Base-by-base conservation (phyloP, 768 basidiomycete species). In the Tephrocybe sp. region DNA sequence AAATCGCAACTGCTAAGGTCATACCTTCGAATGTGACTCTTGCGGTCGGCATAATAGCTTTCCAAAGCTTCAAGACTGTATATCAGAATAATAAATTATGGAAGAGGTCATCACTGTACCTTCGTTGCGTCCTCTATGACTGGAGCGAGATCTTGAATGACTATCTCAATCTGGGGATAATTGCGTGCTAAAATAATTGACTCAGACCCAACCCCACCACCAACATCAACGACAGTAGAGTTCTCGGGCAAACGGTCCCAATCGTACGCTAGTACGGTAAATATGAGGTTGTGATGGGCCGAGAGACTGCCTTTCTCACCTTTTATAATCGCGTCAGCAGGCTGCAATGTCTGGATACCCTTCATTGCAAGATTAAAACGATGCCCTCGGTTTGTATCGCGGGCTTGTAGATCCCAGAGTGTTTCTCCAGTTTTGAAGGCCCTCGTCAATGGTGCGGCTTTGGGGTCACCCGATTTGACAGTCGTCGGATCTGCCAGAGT, bases 91-190 rank as follows among this genome's bases (percentile, higher is more conserved):
- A 20, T 14, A 23, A 21, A 10, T 30, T 26, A 17, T 21, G 12
- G 23, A 8, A 32, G 21, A 8, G 12, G 11, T 30, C 6, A 18
- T 25, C 28, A 7, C 8, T 3, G 25, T 15, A 57, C 55, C 20
- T 49, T 44, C 25, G 59, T 61, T 40, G 60, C 59, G 38, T 62
- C 47, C n/a, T 63, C 67, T 33, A 62, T 60, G 10, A 57, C 49
- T 4, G 50, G 51, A 11, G 60, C 58, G 10, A 66, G 60, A 51
- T 72, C 73, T 50, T 75, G 71, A 20, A 72, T 58, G 23, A 72
- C 51, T 24, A 65, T 63, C 10, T 62, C 56, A 10, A 73, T 58
- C 20, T 70, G 54, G 7, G 70, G 64, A 49, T 57, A 64, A 1
- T 50, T 58, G 30, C 66, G 64, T 0, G 60, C 52, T 10, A 74